Evolutionary conservation across 768 basidiomycete genomes (phyloP).

Genomic region (Leccinellum rugosiceps): DNA sequence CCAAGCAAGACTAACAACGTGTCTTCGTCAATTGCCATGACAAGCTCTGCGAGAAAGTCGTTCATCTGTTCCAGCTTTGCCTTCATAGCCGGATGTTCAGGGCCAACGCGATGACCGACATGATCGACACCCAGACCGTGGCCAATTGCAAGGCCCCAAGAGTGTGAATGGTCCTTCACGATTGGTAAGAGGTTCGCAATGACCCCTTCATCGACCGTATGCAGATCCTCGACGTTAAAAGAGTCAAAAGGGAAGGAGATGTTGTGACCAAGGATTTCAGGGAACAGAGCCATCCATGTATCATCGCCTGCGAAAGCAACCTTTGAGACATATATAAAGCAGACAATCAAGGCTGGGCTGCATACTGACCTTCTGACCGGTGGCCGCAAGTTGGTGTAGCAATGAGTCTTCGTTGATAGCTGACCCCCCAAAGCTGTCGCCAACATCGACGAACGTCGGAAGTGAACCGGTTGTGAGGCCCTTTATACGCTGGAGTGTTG

Average conservation of each 20-base stretch:
- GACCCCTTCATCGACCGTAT: slow-evolving; percentile 93
- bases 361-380: slow-evolving; percentile 54
- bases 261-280: slow-evolving; percentile 64
- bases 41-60: slow-evolving; percentile 65
- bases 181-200: slow-evolving; percentile 80
- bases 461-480: slow-evolving; percentile 92
- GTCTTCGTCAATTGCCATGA: slow-evolving; percentile 74
- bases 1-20: slow-evolving; percentile 90
- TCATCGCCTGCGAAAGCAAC: slow-evolving; percentile 94
- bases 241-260: slow-evolving; percentile 88
- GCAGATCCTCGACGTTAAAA: slow-evolving; percentile 97
- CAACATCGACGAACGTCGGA: slow-evolving; percentile 94
- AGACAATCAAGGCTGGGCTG: not conserved
- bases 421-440: slow-evolving; percentile 86
- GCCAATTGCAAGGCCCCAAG: slow-evolving; percentile 87
- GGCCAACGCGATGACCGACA: slow-evolving; percentile 91
- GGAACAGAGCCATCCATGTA: slow-evolving; percentile 92
- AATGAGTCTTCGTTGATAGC: slow-evolving; percentile 87
- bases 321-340: slow-evolving; percentile 34
- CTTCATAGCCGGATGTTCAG: slow-evolving; percentile 82
- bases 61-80: slow-evolving; percentile 90
- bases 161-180: slow-evolving; percentile 45
- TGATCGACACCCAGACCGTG: slow-evolving; percentile 97
- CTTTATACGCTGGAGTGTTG: slow-evolving; percentile 93
- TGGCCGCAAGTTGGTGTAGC: slow-evolving; percentile 62